Evolutionary conservation across 306 rosid species (phyloP).

Genomic region (Trifolium fragiferum): DNA sequence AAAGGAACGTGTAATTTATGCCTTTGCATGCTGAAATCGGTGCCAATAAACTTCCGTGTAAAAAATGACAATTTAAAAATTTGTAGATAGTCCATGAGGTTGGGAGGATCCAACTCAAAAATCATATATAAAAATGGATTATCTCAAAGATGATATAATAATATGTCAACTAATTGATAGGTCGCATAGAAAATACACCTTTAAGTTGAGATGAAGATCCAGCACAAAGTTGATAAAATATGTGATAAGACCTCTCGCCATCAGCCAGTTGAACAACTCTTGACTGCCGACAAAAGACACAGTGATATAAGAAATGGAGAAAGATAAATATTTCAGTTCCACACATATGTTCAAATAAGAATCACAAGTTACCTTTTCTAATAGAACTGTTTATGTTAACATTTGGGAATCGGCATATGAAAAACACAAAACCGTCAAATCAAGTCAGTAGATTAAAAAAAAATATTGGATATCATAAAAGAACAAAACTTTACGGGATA

Average conservation of each 20-base stretch:
- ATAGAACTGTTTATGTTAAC: conserved; percentile 58
- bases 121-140: conserved; percentile 15
- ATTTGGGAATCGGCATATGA: conserved; percentile 44
- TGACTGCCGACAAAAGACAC: conserved; percentile 66
- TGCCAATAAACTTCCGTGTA: conserved; percentile 22
- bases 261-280: conserved; percentile 78
- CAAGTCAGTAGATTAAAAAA: conserved; percentile 53
- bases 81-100: background rate
- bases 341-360: conserved; percentile 35
- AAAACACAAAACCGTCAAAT: conserved; percentile 42
- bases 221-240: conserved; percentile 96
- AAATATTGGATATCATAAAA: conserved; percentile 36
- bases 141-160: conserved; percentile 20
- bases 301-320: conserved; percentile 44
- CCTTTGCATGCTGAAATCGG: conserved; percentile 12
- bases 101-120: conserved; percentile 15
- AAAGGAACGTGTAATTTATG: conserved; percentile 18
- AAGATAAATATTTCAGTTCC: conserved; percentile 40
- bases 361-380: conserved; percentile 80
- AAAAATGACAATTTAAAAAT: conserved; percentile 21
- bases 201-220: conserved; percentile 75
- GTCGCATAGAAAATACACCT: conserved; percentile 57
- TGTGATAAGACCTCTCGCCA: conserved; percentile 86
- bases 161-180: conserved; percentile 11
- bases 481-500: conserved; percentile 22